Conservation (phyloP, 2,329 filamentous ascomycete genomes). For the Phialophora verrucosa region DNA sequence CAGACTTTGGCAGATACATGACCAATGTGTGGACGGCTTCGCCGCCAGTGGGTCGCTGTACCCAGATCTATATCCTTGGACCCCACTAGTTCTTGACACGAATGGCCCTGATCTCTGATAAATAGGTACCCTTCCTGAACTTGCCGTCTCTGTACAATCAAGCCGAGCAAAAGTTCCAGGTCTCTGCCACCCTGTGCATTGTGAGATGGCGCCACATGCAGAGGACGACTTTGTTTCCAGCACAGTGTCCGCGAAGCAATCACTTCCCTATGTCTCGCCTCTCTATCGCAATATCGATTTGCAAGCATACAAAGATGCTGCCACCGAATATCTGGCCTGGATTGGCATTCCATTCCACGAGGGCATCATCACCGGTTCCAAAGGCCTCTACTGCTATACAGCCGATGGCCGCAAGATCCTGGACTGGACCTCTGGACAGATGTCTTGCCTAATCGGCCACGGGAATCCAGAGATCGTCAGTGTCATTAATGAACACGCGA, state of each 20-base stretch:
- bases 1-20: not conserved
- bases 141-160: not conserved
- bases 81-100: slow-evolving; percentile 2
- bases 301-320: slow-evolving; percentile 8
- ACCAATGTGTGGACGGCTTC: not conserved
- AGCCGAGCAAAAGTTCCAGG: not conserved
- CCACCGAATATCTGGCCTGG: slow-evolving; percentile 38
- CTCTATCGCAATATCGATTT: slow-evolving; percentile 7
- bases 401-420: slow-evolving; percentile 53
- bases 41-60: slow-evolving; percentile 7
- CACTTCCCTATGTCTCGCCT: not conserved
- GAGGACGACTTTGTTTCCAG: slow-evolving; percentile 2
- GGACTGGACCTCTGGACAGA: slow-evolving; percentile 66
- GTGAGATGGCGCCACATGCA: slow-evolving; percentile 6
- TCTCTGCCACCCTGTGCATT: not conserved
- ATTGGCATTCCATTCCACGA: slow-evolving; percentile 1
- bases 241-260: slow-evolving; percentile 1
- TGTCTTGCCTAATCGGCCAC: slow-evolving; percentile 64
- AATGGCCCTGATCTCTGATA: slow-evolving; percentile 2
- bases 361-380: slow-evolving; percentile 52
- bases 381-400: slow-evolving; percentile 56
- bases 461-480: slow-evolving; percentile 63
- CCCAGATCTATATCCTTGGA: slow-evolving; percentile 4
- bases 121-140: not conserved
- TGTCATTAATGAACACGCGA: slow-evolving; percentile 56